Evolutionary conservation across 192 early-diverging fungal species (phyloP).

Genomic region (Thamnidium elegans): DNA sequence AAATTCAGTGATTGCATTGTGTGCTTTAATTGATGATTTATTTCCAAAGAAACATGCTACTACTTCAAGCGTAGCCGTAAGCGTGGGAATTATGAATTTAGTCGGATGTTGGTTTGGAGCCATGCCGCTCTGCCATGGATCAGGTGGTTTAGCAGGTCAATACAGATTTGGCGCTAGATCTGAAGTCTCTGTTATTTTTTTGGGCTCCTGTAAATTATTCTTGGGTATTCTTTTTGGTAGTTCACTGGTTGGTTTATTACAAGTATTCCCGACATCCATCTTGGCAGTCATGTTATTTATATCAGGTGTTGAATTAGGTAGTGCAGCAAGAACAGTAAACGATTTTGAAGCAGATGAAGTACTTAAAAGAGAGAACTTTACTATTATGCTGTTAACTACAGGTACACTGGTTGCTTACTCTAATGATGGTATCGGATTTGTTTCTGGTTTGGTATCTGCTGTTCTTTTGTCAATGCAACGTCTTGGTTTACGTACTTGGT

Average conservation of each 20-base stretch:
- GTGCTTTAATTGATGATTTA: slow-evolving; percentile 74
- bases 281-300: slow-evolving; percentile 88
- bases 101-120: slow-evolving; percentile 76
- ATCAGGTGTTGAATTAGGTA: slow-evolving; percentile 71
- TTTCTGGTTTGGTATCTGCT: slow-evolving; percentile 58
- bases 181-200: slow-evolving; percentile 71
- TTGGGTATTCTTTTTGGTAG: slow-evolving; percentile 81
- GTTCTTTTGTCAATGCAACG: slow-evolving; percentile 24
- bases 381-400: slow-evolving; percentile 69
- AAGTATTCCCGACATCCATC: slow-evolving; percentile 71
- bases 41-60: slow-evolving; percentile 64
- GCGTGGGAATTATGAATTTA: slow-evolving; percentile 79
- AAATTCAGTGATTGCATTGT: slow-evolving; percentile 83
- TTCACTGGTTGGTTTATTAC: slow-evolving; percentile 69
- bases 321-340: slow-evolving; percentile 32
- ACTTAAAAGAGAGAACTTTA: slow-evolving; percentile 55
- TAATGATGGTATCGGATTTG: slow-evolving; percentile 82
- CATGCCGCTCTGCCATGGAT: slow-evolving; percentile 75
- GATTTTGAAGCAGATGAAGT: slow-evolving; percentile 45
- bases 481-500: slow-evolving; percentile 26
- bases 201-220: slow-evolving; percentile 76
- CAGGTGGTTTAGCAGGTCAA: slow-evolving; percentile 92
- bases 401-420: slow-evolving; percentile 69
- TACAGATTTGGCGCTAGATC: slow-evolving; percentile 91
- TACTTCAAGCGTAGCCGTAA: slow-evolving; percentile 53